Evolutionary conservation across 2,329 filamentous ascomycete species (phyloP).

Genomic region (Chrysoporthe cubensis): DNA sequence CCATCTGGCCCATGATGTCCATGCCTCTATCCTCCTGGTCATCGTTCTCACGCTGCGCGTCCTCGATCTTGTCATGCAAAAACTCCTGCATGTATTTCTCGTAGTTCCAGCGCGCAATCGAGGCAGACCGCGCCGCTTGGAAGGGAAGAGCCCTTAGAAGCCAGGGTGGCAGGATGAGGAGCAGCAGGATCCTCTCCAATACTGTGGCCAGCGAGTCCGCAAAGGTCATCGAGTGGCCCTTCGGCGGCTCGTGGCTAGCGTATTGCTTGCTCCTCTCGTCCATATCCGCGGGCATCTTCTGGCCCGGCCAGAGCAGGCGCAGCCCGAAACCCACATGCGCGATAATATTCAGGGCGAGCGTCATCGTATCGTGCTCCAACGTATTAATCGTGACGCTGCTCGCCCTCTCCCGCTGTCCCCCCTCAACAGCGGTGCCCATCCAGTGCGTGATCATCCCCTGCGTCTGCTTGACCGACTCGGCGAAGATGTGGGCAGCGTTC

Average conservation of each 20-base stretch:
- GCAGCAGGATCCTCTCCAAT: conserved; percentile 65
- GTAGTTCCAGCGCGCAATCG: conserved; percentile 65
- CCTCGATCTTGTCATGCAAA: conserved; percentile 61
- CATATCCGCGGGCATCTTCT: conserved; percentile 49
- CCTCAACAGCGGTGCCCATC: conserved; percentile 45
- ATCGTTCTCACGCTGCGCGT: conserved; percentile 39
- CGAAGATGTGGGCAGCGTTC: conserved; percentile 69
- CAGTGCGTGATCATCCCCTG: conserved; percentile 63
- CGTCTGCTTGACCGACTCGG: conserved; percentile 65
- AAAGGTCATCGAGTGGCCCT: conserved; percentile 68
- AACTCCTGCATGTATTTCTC: conserved; percentile 72
- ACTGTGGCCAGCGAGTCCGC: conserved; percentile 63
- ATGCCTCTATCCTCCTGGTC: conserved; percentile 44
- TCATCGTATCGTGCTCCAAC: conserved; percentile 68
- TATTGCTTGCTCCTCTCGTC: conserved; percentile 55
- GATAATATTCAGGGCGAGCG: conserved; percentile 59
- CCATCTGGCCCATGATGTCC: conserved; percentile 58
- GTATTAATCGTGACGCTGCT: conserved; percentile 56
- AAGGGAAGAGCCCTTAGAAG: conserved; percentile 48
- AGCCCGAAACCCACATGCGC: conserved; percentile 74
- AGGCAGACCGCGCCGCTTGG: conserved; percentile 36
- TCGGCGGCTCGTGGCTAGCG: conserved; percentile 47
- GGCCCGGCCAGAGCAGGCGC: conserved; percentile 64
- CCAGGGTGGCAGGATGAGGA: conserved; percentile 63
- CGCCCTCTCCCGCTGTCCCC: conserved; percentile 33